A percentile compares a stretch with the other conserved stretches of the same genome.
These are phyloP conservation scores for Hymenotorrendiella dingleyae DNA, from an alignment of 2,329 filamentous ascomycete species.

Conservation along the genomic window DNA sequence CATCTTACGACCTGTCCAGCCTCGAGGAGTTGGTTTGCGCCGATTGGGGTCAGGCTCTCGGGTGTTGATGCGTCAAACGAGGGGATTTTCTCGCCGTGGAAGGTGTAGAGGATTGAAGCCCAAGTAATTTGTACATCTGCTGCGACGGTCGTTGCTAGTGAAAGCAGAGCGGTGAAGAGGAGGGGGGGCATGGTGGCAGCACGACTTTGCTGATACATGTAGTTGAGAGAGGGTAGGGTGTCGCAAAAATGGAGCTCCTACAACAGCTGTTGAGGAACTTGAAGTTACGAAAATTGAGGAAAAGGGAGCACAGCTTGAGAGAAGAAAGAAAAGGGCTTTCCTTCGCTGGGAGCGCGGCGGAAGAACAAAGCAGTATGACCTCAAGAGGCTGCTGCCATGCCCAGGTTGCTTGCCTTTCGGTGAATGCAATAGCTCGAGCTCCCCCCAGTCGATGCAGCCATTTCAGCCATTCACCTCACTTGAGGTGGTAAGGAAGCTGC, in stretches of 20 bases:
- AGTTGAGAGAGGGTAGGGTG: no score
- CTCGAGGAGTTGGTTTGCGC: conserved; percentile 45
- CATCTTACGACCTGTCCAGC: conserved; percentile 44
- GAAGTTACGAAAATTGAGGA: not conserved
- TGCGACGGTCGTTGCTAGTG: conserved; percentile 8
- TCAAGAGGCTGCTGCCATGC: not conserved
- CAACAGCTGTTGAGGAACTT: not conserved
- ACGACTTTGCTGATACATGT: no score
- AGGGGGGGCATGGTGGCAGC: conserved; percentile 5
- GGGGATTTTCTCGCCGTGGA: conserved; percentile 50
- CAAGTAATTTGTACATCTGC: conserved; percentile 22
- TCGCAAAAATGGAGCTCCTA: no score
- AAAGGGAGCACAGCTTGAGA: not conserved
- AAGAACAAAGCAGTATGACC: conserved; percentile 1
- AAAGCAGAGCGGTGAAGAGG: conserved; percentile 12
- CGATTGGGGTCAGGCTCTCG: conserved; percentile 43
- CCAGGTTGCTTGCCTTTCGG: not conserved
- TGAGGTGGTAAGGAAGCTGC: not conserved
- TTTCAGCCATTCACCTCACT: not conserved
- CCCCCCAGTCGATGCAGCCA: not conserved
- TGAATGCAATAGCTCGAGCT: no score
- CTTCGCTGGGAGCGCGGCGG: conserved; percentile 4
- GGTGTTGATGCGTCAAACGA: conserved; percentile 24
- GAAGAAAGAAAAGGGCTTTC: not conserved
- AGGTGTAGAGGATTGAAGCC: conserved; percentile 24